phyloP scores from a whole-genome alignment of 2,329 filamentous ascomycete species.

The Fusarium miscanthi region DNA sequence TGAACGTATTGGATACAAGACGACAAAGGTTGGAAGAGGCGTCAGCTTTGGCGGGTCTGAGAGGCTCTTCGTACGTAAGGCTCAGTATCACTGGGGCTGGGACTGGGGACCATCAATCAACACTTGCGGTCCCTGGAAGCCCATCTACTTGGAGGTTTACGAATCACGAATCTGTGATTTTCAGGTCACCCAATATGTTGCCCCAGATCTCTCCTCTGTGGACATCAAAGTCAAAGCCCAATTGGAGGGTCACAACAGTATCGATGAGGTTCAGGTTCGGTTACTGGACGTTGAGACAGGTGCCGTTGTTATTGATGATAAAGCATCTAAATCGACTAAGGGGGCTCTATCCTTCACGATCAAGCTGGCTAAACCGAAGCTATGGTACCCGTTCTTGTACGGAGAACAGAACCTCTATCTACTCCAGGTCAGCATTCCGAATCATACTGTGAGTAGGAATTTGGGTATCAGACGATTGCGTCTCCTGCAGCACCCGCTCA shows the following conservation, averaged over 20 bases:
- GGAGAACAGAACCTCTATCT: neutral
- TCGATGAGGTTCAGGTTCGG: neutral
- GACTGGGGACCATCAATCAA: conserved; percentile 11
- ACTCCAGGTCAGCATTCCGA: rapidly evolving
- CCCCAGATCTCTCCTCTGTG: neutral
- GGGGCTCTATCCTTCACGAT: neutral
- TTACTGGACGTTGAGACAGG: neutral
- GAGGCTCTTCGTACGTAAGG: neutral
- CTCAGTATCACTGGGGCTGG: conserved; percentile 22
- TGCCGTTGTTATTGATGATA: rapidly evolving
- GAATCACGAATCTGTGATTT: neutral
- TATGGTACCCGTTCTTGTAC: conserved; percentile 8
- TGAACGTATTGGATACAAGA: neutral
- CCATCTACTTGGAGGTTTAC: neutral
- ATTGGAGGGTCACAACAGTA: rapidly evolving
- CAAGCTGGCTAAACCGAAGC: neutral
- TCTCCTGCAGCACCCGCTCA: neutral
- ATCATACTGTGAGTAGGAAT: rapidly evolving
- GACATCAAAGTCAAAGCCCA: neutral
- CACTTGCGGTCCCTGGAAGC: conserved; percentile 8
- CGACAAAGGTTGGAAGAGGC: neutral
- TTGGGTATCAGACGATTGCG: neutral
- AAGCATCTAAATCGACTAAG: rapidly evolving
- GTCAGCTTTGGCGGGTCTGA: conserved; percentile 12
- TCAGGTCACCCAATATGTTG: neutral